Evolutionary conservation across 139 green algal genomes (phyloP), one percentile per base, ranked within the genome.

Genomic region (Coccomyxa sp.): DNA sequence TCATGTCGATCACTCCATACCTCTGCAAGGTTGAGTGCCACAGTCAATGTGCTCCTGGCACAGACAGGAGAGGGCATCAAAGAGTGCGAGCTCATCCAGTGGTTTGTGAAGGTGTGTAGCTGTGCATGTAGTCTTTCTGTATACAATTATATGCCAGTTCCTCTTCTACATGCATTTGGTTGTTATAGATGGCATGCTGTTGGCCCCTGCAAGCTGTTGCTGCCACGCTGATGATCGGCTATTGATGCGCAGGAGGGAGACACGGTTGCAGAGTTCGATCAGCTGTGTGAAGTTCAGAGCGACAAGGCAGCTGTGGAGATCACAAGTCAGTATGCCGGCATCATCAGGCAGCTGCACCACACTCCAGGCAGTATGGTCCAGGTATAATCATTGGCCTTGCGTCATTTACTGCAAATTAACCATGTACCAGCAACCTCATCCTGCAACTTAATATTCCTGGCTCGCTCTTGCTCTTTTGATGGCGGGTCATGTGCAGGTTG

Each of bases 301-400:
- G 95, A 98, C 88, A 98, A 98, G 83, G 95, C 95, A 23, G 92
- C 89, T 17, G 89, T 98, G 12, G 94, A 98, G 80, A 98, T 98
- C 81, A 98, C 94, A 14, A 97, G 92, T 84, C 90, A 91, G n/a
- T 95, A 95, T 81, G 75, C 75, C 32, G 94, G 93, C n/a, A 79
- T 77, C 0, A 86, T 98, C 45, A 30, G 82, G 17, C 86, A 81
- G 45, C 86, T 96, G 63, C 89, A 95, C 84, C 90, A 95, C 76
- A 23, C 58, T 14, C 51, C 83, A 0, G 94, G 93, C 0, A 92
- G 91, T 58, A 82, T 96, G 58, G 90, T 97, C 23, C 93, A 95
- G 86, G 94, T 95, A 38, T 32, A 83, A 14, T 67, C 68, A 76
- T 84, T 83, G 12, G 38, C 7, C 38, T 51, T 51, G 38, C 38